phyloP scores from a whole-genome alignment of 1,284 basidiomycete species.

The Marasmius sp. region DNA sequence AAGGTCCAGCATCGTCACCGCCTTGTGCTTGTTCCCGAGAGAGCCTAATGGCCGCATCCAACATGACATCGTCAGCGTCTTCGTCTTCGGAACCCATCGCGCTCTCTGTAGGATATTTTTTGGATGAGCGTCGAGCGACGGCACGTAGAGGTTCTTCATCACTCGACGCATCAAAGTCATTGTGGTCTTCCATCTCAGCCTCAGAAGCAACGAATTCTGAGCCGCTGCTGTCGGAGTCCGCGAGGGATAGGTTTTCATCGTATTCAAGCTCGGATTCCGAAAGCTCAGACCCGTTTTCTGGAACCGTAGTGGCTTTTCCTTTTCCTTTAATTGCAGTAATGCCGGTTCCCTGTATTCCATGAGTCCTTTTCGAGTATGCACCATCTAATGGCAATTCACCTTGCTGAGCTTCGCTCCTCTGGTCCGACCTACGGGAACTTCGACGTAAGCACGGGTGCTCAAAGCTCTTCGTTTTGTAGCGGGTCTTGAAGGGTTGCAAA shows the following conservation, averaged over 20 bases:
- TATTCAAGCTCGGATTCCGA: conserved; percentile 41
- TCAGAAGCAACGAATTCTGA: conserved; percentile 56
- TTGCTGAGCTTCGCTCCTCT: conserved; percentile 31
- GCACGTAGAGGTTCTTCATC: not conserved
- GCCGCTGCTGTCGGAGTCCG: conserved; percentile 56
- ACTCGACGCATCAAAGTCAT: conserved; percentile 11
- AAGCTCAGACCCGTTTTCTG: conserved; percentile 26
- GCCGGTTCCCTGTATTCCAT: not conserved
- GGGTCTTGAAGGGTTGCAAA: conserved; percentile 6
- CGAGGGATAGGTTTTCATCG: conserved; percentile 32
- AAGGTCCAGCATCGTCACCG: conserved; percentile 38
- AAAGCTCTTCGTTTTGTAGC: conserved; percentile 46
- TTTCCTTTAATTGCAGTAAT: conserved; percentile 34
- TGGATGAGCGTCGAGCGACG: conserved; percentile 3
- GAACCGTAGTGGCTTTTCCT: conserved; percentile 30
- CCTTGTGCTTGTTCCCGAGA: conserved; percentile 46
- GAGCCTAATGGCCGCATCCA: conserved; percentile 53
- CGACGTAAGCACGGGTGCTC: conserved; percentile 43
- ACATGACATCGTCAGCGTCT: conserved; percentile 57
- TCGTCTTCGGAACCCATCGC: conserved; percentile 27
- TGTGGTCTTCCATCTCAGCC: conserved; percentile 30
- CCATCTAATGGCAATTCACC: not conserved
- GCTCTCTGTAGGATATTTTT: conserved; percentile 12
- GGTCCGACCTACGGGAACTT: conserved; percentile 34
- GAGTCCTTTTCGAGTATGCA: not conserved